Percentiles rank a stretch among this genome's conserved stretches.
Evolutionary conservation across 345 rosid species (phyloP).

Genomic region (Psidium guajava): DNA sequence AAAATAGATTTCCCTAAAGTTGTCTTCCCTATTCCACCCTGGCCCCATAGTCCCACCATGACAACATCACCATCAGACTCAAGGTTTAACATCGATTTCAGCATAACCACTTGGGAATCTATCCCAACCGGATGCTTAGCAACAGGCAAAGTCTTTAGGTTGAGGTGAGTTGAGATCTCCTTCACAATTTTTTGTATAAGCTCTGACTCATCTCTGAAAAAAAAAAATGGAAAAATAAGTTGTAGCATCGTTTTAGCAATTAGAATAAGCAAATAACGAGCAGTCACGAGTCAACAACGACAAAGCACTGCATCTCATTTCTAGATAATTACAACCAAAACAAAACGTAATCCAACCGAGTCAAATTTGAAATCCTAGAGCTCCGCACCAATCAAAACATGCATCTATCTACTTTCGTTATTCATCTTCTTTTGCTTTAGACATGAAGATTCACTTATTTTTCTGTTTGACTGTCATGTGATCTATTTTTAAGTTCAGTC

Average conservation of each 20-base stretch:
- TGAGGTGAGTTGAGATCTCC: neutral
- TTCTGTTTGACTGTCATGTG: neutral
- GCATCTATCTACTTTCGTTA: too few species aligned
- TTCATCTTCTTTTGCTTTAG: neutral
- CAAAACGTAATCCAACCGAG: neutral
- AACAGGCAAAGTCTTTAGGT: neutral
- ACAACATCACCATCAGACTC: neutral
- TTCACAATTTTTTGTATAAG: neutral
- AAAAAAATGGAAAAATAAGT: fast-evolving
- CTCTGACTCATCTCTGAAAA: neutral
- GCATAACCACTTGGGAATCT: neutral
- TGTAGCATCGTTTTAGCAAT: neutral
- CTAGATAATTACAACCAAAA: too few species aligned
- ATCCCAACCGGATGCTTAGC: neutral
- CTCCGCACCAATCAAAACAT: neutral
- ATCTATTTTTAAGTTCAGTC: neutral
- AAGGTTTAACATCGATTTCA: neutral
- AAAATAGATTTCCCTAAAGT: neutral
- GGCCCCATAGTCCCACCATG: neutral
- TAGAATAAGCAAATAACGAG: neutral
- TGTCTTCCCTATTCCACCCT: neutral
- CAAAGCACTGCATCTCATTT: neutral
- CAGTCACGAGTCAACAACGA: neutral
- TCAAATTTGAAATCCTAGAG: neutral
- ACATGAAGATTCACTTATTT: neutral